Percentiles rank a stretch among this genome's conserved stretches.
These are phyloP conservation scores for Lasiodiplodia theobromae DNA, from an alignment of 2,329 filamentous ascomycete species.

Conservation along the genomic window DNA sequence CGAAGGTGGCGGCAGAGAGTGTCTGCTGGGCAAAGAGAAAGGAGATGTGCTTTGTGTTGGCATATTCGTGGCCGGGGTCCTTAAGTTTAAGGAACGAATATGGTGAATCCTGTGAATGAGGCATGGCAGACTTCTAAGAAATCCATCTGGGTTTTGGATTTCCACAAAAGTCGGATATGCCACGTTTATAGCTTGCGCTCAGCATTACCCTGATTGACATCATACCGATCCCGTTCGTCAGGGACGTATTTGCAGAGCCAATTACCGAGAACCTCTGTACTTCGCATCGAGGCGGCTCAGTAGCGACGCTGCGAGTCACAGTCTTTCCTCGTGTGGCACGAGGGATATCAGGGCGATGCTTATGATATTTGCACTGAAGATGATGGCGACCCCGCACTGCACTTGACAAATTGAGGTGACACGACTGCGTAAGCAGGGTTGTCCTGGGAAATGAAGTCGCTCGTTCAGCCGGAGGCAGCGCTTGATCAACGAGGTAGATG, in stretches of 20 bases:
- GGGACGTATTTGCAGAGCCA: neutral
- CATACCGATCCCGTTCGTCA: neutral
- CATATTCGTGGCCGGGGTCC: constrained; percentile 30
- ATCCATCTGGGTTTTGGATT: neutral
- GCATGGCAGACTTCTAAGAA: neutral
- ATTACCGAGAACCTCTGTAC: no score
- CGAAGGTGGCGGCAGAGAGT: constrained; percentile 26
- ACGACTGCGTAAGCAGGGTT: neutral
- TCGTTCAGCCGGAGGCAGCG: neutral
- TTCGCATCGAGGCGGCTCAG: neutral
- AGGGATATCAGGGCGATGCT: neutral
- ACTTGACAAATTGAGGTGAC: neutral
- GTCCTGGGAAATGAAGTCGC: neutral
- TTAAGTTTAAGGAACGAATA: neutral
- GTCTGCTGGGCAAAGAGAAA: constrained; percentile 26
- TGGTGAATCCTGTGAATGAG: neutral
- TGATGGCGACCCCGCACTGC: neutral
- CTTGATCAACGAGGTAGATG: neutral
- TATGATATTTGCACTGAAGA: neutral
- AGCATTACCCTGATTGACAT: constrained; percentile 1
- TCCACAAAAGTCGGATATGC: neutral
- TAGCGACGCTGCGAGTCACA: neutral
- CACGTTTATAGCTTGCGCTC: neutral
- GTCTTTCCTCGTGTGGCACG: neutral
- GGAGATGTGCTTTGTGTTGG: constrained; percentile 29